phyloP scores from a whole-genome alignment of 2,329 filamentous ascomycete species.

The Fusarium torreyae region DNA sequence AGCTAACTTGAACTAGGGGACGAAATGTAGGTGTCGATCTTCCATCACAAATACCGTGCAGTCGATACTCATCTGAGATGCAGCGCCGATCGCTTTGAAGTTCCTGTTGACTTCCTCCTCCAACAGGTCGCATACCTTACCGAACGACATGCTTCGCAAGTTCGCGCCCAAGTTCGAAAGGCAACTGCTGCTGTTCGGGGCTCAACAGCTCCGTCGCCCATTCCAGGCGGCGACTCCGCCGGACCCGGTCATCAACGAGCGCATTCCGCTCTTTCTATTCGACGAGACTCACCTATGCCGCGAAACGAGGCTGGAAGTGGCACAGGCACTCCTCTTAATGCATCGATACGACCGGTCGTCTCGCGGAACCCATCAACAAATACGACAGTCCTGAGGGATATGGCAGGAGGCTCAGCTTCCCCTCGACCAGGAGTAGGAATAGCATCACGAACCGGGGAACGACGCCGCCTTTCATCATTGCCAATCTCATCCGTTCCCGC shows the following conservation, averaged over 20 bases:
- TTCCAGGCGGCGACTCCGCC: conserved; percentile 65
- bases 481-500: conserved; percentile 54
- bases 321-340: conserved; percentile 61
- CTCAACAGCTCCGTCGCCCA: conserved; percentile 70
- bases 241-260: conserved; percentile 58
- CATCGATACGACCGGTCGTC: conserved; percentile 61
- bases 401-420: conserved; percentile 53
- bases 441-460: conserved; percentile 45
- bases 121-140: conserved; percentile 96
- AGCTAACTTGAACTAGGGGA: conserved; percentile 71
- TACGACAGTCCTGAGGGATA: conserved; percentile 59
- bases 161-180: conserved; percentile 90
- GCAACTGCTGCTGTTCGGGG: conserved; percentile 72
- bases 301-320: conserved; percentile 62
- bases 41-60: conserved; percentile 17
- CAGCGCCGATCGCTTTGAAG: conserved; percentile 83
- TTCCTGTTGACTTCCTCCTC: conserved; percentile 88
- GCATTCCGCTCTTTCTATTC: conserved; percentile 70
- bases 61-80: conserved; percentile 43
- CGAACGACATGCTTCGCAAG: conserved; percentile 89
- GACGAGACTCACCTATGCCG: conserved; percentile 69
- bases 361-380: conserved; percentile 66
- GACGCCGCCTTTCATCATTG: conserved; percentile 63
- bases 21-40: conserved; percentile 73
- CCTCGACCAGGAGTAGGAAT: conserved; percentile 46